Base-by-base conservation (phyloP, 192 early-diverging fungal genomes). In the Backusella westeae region DNA sequence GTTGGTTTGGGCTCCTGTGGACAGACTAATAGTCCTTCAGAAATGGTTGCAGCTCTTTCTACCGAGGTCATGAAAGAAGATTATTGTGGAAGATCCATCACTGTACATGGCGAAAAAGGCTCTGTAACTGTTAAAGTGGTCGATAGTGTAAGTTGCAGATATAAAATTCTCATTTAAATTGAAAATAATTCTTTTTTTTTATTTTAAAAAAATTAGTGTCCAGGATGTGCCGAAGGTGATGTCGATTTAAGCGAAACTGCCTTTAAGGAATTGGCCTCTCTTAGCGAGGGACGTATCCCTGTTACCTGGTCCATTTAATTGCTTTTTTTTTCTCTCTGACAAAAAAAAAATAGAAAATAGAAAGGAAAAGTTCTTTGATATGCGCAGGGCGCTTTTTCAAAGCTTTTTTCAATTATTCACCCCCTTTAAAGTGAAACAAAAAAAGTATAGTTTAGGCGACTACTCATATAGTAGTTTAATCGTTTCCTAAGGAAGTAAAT, bases 51-150 rank as follows among this genome's bases (percentile, higher is more conserved):
- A 39, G 81, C 81, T 1, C 52, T 82, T 14, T 78, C 78, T 38
- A 59, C 52, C 74, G 69, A 63, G 26, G 0, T 63, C 21, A 63
- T 63, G 56, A 67, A 70, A n/a, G 74, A 77, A 53, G 75, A 77
- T 8, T 66, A 71, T 15, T 85, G 86, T 41, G 84, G 84, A 15
- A 73, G 67, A 21, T 72, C 71, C 4, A 72, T 87, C 44, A 32
- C 71, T 44, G 73, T 85, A 74, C 39, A 36, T 6, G 76, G 74
- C 26, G 79, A 80, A 42, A 74, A 77, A 3, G 49, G 56, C 21
- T 74, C 81, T 19, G 80, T 83, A 17, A 76, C 75, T 23, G 86
- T 83, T 3, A 78, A 72, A 4, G 78, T 85, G 23, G 78, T 78
- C 4, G 86, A 87, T 56, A 49, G 46, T 49, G 46, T 49, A 49